Percentiles rank a stretch among this genome's conserved stretches.
Evolutionary conservation across 768 basidiomycete genomes (phyloP).

Genomic region (Saitozyma sp.): DNA sequence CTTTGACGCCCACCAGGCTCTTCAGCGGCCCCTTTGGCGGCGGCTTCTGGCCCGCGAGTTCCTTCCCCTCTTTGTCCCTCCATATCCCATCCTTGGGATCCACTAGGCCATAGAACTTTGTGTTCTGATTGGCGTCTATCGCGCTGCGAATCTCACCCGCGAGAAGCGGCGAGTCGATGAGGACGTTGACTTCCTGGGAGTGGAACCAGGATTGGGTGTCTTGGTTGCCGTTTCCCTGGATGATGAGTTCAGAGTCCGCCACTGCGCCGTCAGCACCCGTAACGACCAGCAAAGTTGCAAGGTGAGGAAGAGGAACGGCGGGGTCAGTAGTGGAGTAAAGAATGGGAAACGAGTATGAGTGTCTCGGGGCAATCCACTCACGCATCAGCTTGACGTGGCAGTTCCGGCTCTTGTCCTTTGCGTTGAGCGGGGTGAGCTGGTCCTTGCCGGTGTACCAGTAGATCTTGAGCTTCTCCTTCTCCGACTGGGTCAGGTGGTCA

Average conservation of each 20-base stretch:
- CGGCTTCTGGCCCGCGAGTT: conserved; percentile 18
- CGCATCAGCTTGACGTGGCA: conserved; percentile 57
- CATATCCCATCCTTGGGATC: conserved; percentile 60
- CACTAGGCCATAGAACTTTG: conserved; percentile 56
- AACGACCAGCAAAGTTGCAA: neutral
- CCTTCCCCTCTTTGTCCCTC: conserved; percentile 56
- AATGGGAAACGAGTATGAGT: neutral
- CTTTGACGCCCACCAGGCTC: conserved; percentile 35
- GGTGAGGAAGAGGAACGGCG: neutral
- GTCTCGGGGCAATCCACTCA: conserved; percentile 2
- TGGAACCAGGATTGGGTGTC: conserved; percentile 70
- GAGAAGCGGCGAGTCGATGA: conserved; percentile 59
- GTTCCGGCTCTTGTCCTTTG: conserved; percentile 64
- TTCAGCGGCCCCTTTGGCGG: conserved; percentile 28
- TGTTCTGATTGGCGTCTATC: conserved; percentile 53
- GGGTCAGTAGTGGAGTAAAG: neutral
- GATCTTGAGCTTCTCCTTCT: conserved; percentile 56
- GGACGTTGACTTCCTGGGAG: conserved; percentile 66
- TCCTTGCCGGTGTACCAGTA: conserved; percentile 62
- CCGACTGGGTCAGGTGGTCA: conserved; percentile 55
- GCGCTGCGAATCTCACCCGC: conserved; percentile 59
- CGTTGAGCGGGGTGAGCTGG: conserved; percentile 63
- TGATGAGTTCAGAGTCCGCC: conserved; percentile 64
- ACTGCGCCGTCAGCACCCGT: conserved; percentile 58
- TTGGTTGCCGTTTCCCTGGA: conserved; percentile 69